Base-by-base conservation (phyloP, 495 filamentous ascomycete genomes). In the Halenospora varia region DNA sequence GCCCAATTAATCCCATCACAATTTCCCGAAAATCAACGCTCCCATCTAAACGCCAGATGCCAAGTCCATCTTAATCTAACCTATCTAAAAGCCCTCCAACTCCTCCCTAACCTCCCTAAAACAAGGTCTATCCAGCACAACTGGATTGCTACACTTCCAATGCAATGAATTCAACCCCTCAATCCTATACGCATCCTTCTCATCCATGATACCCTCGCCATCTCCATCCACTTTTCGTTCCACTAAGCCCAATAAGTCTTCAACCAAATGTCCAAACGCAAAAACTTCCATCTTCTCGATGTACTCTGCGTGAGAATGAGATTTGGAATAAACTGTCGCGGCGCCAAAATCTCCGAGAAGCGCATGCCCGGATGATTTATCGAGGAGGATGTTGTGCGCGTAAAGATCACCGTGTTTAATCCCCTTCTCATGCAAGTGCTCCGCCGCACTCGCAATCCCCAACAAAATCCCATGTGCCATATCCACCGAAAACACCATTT, bases 301-400 rank as follows among this genome's bases (percentile, higher is more conserved):
- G 25, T 26, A 55, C n/a, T 26, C 39, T 18, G 49, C 57, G 2
- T 39, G 45, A 0, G 42, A 51, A 39, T 51, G 47, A 6, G 48
- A 42, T 10, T 55, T 64, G n/a, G 60, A 62, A 51, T 76, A 77
- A n/a, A 77, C 65, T 1, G 75, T 76, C 9, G 74, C 75, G 2
- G 74, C 77, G 2, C 71, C 72, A 50, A 77, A 76, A 26, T 73
- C 72, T 8, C 70, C 73, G 1, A 77, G 61, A 22, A 79, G 53
- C 9, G 72, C 75, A 59, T 78, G 71, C 4, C 65, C 68, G 11
- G 66, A 59, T 2, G 55, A 67, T 6, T 56, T 55, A 55, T 71
- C 71, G 15, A 70, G 70, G n/a, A 77, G 66, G 25, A 77, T 70
- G 56, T 75, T 75, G 53, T 75, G 71, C 35, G 75, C 71, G 22